Evolutionary conservation across 192 early-diverging fungal species (phyloP).

Genomic region (Coemansia sp.): DNA sequence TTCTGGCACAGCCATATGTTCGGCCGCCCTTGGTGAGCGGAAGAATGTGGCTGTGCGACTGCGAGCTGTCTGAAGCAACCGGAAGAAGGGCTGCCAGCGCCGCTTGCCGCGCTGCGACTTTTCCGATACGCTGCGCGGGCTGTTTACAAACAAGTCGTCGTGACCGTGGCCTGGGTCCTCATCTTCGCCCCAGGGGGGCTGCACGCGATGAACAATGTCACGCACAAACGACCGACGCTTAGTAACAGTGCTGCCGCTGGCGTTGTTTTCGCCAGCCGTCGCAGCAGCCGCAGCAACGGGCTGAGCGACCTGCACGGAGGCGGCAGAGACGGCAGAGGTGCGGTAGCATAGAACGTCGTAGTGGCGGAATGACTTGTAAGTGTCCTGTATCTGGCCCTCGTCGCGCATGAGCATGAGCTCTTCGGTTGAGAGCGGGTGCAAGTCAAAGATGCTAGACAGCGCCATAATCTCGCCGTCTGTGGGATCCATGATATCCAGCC

Average conservation of each 20-base stretch:
- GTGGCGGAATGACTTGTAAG: conserved; percentile 90
- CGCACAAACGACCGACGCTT: conserved; percentile 28
- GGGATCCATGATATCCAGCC: conserved; percentile 74
- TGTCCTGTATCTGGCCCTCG: conserved; percentile 78
- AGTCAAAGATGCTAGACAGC: conserved; percentile 62
- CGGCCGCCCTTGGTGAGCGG: background rate
- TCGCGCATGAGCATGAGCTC: conserved; percentile 88
- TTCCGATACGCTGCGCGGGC: background rate
- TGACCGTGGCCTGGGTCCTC: background rate
- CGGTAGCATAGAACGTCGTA: conserved; percentile 64
- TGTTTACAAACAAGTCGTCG: background rate
- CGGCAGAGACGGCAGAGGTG: background rate
- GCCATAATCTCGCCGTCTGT: conserved; percentile 61
- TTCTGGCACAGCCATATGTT: background rate
- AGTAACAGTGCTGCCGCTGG: background rate
- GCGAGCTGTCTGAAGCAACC: background rate
- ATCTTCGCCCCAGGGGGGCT: background rate
- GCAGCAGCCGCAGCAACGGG: background rate
- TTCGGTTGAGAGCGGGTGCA: conserved; percentile 83
- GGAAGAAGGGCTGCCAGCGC: background rate
- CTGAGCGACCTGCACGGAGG: background rate
- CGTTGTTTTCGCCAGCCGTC: background rate
- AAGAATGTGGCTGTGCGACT: background rate
- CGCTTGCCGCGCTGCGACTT: background rate
- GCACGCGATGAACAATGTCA: conserved; percentile 12